These are phyloP conservation scores for Porphyrellus sp. DNA, from an alignment of 1,284 basidiomycete species.

Conservation along the genomic window DNA sequence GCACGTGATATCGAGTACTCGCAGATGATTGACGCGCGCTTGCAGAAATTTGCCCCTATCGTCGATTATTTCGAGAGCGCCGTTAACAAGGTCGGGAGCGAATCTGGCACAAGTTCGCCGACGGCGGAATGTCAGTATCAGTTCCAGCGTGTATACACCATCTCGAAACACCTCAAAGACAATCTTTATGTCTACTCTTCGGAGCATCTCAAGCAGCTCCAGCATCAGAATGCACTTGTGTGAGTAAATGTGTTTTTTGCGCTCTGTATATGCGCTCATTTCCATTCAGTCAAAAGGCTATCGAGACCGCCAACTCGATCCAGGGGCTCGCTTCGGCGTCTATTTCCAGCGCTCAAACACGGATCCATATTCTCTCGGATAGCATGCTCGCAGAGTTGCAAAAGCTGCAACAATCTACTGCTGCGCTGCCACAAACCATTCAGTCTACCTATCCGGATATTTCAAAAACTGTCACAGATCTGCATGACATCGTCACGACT, in stretches of 20 bases:
- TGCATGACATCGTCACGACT: constrained; percentile 49
- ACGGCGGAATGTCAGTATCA: constrained; percentile 55
- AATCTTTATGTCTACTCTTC: constrained; percentile 62
- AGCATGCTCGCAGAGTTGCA: constrained; percentile 62
- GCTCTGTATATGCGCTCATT: constrained; percentile 11
- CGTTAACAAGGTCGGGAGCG: constrained; percentile 52
- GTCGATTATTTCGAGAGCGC: constrained; percentile 66
- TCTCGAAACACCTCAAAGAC: constrained; percentile 61
- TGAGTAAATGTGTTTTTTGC: constrained; percentile 36
- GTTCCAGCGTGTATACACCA: constrained; percentile 66
- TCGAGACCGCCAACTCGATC: constrained; percentile 63
- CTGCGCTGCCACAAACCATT: constrained; percentile 52
- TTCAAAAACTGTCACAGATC: constrained; percentile 46
- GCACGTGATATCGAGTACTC: constrained; percentile 14
- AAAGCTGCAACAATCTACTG: constrained; percentile 59
- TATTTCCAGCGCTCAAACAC: constrained; percentile 46
- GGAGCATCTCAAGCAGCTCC: constrained; percentile 68
- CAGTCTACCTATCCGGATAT: constrained; percentile 53
- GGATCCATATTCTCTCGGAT: constrained; percentile 57
- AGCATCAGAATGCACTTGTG: constrained; percentile 64
- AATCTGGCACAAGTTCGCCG: constrained; percentile 42
- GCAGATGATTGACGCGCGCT: constrained; percentile 11
- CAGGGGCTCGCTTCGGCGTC: constrained; percentile 55
- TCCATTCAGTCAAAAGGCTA: constrained; percentile 57
- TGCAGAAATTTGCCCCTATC: constrained; percentile 65